Conservation (phyloP, 2,329 filamentous ascomycete genomes). For the Xylariaceae sp. region DNA sequence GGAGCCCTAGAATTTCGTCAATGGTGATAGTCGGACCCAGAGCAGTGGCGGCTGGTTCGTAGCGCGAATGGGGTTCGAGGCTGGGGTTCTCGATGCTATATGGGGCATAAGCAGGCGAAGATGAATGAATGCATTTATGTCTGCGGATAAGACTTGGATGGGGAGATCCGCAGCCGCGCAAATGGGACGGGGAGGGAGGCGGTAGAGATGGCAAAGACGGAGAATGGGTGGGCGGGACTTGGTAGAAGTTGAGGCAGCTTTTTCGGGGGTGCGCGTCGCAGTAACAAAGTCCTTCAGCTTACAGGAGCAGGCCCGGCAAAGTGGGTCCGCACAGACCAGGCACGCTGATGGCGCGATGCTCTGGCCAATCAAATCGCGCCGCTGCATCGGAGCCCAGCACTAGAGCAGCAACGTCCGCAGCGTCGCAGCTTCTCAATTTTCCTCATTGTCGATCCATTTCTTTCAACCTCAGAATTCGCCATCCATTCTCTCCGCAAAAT, state of each 20-base stretch:
- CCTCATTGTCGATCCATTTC: constrained; percentile 24
- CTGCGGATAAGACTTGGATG: not conserved
- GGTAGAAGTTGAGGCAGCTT: constrained; percentile 4
- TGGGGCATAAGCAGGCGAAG: constrained; percentile 6
- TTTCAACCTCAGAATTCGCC: constrained; percentile 28
- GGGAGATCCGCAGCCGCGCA: not conserved
- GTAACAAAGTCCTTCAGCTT: constrained; percentile 12
- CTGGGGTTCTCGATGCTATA: not conserved
- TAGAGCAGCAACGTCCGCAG: constrained; percentile 25
- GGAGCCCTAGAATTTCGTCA: not conserved
- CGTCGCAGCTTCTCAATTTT: constrained; percentile 30
- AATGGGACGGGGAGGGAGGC: constrained; percentile 6
- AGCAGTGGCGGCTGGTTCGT: constrained; percentile 4
- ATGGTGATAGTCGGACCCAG: not conserved
- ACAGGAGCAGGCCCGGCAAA: constrained; percentile 1
- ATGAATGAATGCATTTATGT: constrained; percentile 7
- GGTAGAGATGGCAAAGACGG: constrained; percentile 14
- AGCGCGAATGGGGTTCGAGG: constrained; percentile 6
- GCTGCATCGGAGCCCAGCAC: constrained; percentile 4
- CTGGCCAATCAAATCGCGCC: constrained; percentile 27
- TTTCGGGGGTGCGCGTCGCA: constrained; percentile 22
- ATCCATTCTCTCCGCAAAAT: constrained; percentile 11
- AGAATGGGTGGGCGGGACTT: constrained; percentile 12
- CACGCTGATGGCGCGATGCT: constrained; percentile 19
- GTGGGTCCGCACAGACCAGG: constrained; percentile 27